phyloP scores from a whole-genome alignment of 371 early-diverging fungal species.

The Dichotomocladium elegans region DNA sequence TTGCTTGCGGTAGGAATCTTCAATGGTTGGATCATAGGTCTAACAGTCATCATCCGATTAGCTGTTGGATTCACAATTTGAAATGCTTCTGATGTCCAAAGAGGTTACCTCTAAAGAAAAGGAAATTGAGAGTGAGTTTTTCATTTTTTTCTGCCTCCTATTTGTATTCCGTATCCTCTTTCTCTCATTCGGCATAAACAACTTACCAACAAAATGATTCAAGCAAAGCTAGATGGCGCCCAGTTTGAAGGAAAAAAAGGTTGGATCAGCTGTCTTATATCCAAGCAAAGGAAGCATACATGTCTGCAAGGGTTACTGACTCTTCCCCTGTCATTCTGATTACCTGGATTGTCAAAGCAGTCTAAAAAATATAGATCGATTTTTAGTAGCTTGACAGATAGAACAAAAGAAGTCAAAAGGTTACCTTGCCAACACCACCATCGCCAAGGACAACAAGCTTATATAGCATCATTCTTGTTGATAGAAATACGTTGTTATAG shows the following conservation, averaged over 20 bases:
- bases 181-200: background rate
- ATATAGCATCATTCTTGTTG: constrained; percentile 22
- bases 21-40: constrained; percentile 92
- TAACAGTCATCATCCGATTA: background rate
- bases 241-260: too few species aligned
- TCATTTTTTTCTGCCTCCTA: too few species aligned
- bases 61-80: too few species aligned
- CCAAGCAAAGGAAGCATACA: too few species aligned
- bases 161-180: background rate
- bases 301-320: too few species aligned
- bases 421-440: constrained; percentile 23
- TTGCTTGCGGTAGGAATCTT: constrained; percentile 93
- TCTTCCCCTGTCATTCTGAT: too few species aligned
- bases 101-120: constrained; percentile 9
- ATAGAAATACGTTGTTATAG: too few species aligned
- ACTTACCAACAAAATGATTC: constrained; percentile 67
- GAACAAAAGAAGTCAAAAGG: background rate
- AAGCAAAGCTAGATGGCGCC: constrained; percentile 65
- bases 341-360: constrained; percentile 20
- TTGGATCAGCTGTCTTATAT: too few species aligned
- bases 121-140: background rate
- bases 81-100: too few species aligned
- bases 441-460: constrained; percentile 20
- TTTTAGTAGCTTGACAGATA: background rate
- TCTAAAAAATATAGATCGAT: constrained; percentile 6